Evolutionary conservation across 208 protist genomes (phyloP), one percentile per base, ranked within the genome.

Genomic region (Phytomonas sp.): DNA sequence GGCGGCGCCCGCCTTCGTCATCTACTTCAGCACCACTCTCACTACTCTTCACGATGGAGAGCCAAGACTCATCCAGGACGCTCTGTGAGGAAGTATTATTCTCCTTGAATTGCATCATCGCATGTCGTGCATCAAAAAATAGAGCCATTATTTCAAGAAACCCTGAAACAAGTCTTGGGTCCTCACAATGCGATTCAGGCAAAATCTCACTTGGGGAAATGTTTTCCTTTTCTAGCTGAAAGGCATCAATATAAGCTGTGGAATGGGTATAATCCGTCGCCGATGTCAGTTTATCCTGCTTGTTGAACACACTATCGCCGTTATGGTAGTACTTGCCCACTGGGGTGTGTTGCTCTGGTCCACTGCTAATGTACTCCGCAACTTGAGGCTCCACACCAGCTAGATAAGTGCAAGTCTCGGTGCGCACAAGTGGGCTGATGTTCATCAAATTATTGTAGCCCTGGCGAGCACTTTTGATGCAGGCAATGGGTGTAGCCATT

Each of bases 31-130:
- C 87, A 13, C 79, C 77, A 1, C 73, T 73, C 61, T 87, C 79
- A 3, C 85, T 84, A 51, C 78, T 83, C 43, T 95, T 84, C 26
- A 95, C 75, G 17, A 85, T 78, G 23, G 87, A 83, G 53, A 87
- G 70, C 87, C 87, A 95, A 40, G 82, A 82, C 67, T 93, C 85
- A 60, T 95, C 87, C 43, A 93, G 51, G 37, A 93, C 83, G 66
- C 79, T 92, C 0, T 89, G 82, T 11, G 78, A 30, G 0, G 66
- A 74, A 64, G 64, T 76, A 64, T 60, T 64, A 26, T 65, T 73
- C 29, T 87, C 77, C 34, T 78, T 76, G 68, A 92, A 92, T 53
- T 79, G 73, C 70, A 93, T 83, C 3, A 93, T 77, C 36, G 70
- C 70, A 26, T 73, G 53, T n/a, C 85, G 84, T 17, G 78, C 60